These are phyloP conservation scores for Mycena citricolor DNA, from an alignment of 1,284 basidiomycete species.

Conservation along the genomic window DNA sequence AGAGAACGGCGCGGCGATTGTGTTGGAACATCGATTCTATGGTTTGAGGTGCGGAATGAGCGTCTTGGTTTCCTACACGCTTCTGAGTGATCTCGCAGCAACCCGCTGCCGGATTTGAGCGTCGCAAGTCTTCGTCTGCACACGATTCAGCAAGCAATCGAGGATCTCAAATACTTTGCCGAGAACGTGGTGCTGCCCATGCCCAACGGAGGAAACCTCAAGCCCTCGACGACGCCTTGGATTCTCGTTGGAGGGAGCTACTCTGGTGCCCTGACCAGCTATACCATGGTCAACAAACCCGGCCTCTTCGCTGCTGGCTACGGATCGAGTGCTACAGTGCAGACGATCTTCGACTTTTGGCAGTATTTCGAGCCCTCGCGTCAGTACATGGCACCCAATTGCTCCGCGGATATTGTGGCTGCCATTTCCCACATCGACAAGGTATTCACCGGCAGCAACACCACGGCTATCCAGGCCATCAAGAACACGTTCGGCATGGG, in stretches of 20 bases:
- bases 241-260: slow-evolving; percentile 70
- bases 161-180: slow-evolving; percentile 71
- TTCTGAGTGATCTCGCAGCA: slow-evolving; percentile 32
- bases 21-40: slow-evolving; percentile 52
- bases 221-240: slow-evolving; percentile 64
- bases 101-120: slow-evolving; percentile 62
- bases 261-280: slow-evolving; percentile 63
- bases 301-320: slow-evolving; percentile 67
- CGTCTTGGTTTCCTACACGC: no score
- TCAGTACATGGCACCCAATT: slow-evolving; percentile 69
- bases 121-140: slow-evolving; percentile 56
- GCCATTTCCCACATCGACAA: slow-evolving; percentile 63
- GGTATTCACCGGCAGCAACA: slow-evolving; percentile 47
- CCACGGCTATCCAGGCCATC: slow-evolving; percentile 46
- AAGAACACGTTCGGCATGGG: slow-evolving; percentile 61
- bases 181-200: slow-evolving; percentile 65
- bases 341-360: slow-evolving; percentile 70
- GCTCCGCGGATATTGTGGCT: slow-evolving; percentile 66
- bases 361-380: slow-evolving; percentile 71
- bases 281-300: slow-evolving; percentile 71
- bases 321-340: slow-evolving; percentile 69
- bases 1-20: slow-evolving; percentile 58
- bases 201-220: slow-evolving; percentile 58
- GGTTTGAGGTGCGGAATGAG: slow-evolving; percentile 27
- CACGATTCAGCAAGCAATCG: slow-evolving; percentile 70